Evolutionary conservation across 169 alveolate species (phyloP), one percentile per base, ranked within the genome.

Genomic region (Plasmodium vinckei): DNA sequence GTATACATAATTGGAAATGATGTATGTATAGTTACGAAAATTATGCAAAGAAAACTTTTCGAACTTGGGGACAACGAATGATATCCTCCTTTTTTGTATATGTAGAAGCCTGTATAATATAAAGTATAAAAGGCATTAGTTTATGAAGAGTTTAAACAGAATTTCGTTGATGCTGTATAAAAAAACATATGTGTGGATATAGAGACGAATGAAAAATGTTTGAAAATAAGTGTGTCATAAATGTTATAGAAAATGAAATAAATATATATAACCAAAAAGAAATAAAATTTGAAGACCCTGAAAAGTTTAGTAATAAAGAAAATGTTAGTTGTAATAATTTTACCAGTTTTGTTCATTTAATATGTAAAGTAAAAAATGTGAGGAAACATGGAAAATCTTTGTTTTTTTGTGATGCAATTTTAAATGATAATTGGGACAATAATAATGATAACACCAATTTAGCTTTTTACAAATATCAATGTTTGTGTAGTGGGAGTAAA

Each of bases 361-460:
- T 79, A 25, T 79, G 89, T 61, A 79, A 79, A 44, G 60, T 79
- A 9, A 79, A 79, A 79, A 79, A 79, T 79, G 89, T 79, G 51
- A 79, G 89, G 39, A 79, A 65, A 59, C 89, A 79, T 79, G 89
- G 89, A 21, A 79, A 67, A 42, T 25, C 42, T 9, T 25, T 79
- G 27, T 71, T 21, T 25, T 79, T 79, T 70, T 79, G 71, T 79
- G 89, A 79, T 21, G 60, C 84, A 2, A 65, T 53, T 49, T 51
- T 71, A 15, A 42, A 67, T 17, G 42, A 33, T 33, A 33, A 33
- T 33, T 33, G 42, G 42, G 89, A 61, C 13, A 65, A 17, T 17
- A 42, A 65, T 33, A 65, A 67, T 27, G 68, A 44, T 33, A 54
- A 54, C 27, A 33, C 27, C 10, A 65, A 65, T 79, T 21, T 39